Percentiles rank a stretch among this genome's conserved stretches.
Evolutionary conservation across 1,284 basidiomycete genomes (phyloP).

Genomic region (Fomitopsis schrenkii): DNA sequence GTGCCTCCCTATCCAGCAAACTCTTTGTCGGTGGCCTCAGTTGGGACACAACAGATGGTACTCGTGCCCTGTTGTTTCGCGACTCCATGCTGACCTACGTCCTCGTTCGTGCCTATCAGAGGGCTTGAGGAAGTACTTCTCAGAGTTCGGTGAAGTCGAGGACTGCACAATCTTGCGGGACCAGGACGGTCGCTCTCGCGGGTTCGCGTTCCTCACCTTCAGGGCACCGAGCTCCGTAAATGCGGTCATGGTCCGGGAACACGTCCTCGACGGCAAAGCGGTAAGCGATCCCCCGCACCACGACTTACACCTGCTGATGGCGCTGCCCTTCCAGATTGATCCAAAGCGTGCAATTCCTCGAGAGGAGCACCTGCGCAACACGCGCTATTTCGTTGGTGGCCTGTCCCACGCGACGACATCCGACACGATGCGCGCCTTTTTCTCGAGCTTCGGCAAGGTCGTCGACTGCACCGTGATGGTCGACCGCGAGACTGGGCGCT

Average conservation of each 20-base stretch:
- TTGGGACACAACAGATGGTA: conserved; percentile 97
- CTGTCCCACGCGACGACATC: conserved; percentile 76
- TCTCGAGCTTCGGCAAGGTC: conserved; percentile 75
- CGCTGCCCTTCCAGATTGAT: conserved; percentile 65
- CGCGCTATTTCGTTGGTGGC: conserved; percentile 88
- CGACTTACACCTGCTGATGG: neutral
- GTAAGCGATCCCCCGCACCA: conserved; percentile 7
- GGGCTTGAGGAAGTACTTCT: conserved; percentile 65
- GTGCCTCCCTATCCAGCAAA: conserved; percentile 60
- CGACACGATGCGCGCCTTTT: conserved; percentile 79
- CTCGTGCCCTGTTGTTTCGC: conserved; percentile 23
- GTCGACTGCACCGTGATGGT: conserved; percentile 93
- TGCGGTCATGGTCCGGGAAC: conserved; percentile 76
- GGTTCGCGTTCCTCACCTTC: conserved; percentile 93
- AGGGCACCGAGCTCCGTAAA: conserved; percentile 76
- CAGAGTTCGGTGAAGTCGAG: conserved; percentile 76
- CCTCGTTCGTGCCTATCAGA: conserved; percentile 37
- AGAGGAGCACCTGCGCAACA: conserved; percentile 78
- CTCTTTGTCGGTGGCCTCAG: conserved; percentile 96
- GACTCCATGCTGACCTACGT: conserved; percentile 7
- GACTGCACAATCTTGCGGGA: conserved; percentile 94
- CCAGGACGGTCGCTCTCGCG: conserved; percentile 81
- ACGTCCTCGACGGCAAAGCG: conserved; percentile 85
- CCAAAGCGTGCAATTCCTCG: conserved; percentile 93
- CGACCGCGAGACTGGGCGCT: conserved; percentile 85